phyloP scores from a whole-genome alignment of 805 yeast genomes.

The Sugiyamaella chiloensis region DNA sequence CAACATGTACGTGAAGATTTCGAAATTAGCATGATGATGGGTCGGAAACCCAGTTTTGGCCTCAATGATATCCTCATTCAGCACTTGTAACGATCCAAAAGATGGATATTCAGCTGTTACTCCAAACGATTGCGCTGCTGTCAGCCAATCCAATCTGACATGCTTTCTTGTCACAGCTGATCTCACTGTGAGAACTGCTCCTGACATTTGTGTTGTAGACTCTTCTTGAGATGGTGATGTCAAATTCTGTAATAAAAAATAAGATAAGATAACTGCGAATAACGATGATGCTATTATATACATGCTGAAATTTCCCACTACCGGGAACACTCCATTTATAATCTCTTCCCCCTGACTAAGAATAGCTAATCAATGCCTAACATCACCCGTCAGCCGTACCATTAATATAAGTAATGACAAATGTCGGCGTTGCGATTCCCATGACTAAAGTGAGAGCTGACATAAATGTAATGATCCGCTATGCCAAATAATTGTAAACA shows the following conservation, averaged over 20 bases:
- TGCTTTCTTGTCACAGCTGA: background rate
- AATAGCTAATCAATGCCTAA: too few species aligned
- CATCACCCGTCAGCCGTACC: too few species aligned
- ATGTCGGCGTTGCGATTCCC: too few species aligned
- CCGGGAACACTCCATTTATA: too few species aligned
- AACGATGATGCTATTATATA: background rate
- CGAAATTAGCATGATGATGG: conserved; percentile 4
- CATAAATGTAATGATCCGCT: too few species aligned
- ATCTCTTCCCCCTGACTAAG: too few species aligned
- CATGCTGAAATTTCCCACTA: background rate
- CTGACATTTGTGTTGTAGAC: background rate
- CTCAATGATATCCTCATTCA: conserved; percentile 3
- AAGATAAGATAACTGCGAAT: too few species aligned
- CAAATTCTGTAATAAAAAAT: background rate
- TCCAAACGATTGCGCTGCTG: conserved; percentile 5
- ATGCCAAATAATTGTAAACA: conserved; percentile 66
- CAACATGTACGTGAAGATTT: conserved; percentile 5
- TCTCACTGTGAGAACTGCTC: background rate
- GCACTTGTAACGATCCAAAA: background rate
- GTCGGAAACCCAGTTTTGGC: background rate
- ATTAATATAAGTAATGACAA: too few species aligned
- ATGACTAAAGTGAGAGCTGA: too few species aligned
- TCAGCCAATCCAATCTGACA: background rate
- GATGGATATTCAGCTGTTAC: background rate
- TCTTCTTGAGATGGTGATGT: too few species aligned